phyloP scores from a whole-genome alignment of 352 stramenopile genomes.

The Globisporangium viniferum region DNA sequence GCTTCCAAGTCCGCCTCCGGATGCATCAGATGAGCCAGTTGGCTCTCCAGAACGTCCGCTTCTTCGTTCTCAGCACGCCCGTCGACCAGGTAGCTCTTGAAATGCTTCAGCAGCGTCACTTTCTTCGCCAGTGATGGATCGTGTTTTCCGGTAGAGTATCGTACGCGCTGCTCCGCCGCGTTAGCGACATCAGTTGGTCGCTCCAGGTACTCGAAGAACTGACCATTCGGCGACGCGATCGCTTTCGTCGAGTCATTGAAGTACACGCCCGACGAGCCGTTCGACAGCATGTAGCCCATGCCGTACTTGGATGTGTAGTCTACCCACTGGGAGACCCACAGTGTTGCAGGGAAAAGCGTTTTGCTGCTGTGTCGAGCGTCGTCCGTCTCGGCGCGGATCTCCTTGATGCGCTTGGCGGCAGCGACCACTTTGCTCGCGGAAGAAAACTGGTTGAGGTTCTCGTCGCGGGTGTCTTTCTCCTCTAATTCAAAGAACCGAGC shows the following conservation, averaged over 20 bases:
- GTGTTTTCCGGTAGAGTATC: conserved; percentile 60
- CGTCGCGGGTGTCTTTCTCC: conserved; percentile 31
- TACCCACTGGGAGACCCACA: conserved; percentile 97
- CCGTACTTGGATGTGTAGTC: conserved; percentile 99
- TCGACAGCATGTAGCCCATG: conserved; percentile 97
- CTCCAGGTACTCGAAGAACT: conserved; percentile 96
- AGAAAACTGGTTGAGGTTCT: conserved; percentile 56
- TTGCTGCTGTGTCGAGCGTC: conserved; percentile 18
- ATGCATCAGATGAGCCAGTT: conserved; percentile 30
- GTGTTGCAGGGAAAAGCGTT: conserved; percentile 35
- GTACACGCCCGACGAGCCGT: conserved; percentile 94
- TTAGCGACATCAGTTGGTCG: conserved; percentile 54
- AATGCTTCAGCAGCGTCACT: conserved; percentile 97
- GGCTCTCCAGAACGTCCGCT: conserved; percentile 35
- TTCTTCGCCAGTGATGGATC: conserved; percentile 95
- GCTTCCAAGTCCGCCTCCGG: conserved; percentile 18
- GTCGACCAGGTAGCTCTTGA: conserved; percentile 96
- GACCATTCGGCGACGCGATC: conserved; percentile 85
- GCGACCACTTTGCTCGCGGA: conserved; percentile 56
- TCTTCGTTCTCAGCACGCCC: conserved; percentile 56
- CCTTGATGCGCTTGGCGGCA: conserved; percentile 59
- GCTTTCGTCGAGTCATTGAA: conserved; percentile 99
- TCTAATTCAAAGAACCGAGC: conserved; percentile 68
- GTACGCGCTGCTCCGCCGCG: conserved; percentile 29
- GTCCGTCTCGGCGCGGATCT: conserved; percentile 53